A percentile compares a stretch with the other conserved stretches of the same genome.
These are phyloP conservation scores for Globisporangium nunn DNA, from an alignment of 352 stramenopile genomes.

Conservation along the genomic window DNA sequence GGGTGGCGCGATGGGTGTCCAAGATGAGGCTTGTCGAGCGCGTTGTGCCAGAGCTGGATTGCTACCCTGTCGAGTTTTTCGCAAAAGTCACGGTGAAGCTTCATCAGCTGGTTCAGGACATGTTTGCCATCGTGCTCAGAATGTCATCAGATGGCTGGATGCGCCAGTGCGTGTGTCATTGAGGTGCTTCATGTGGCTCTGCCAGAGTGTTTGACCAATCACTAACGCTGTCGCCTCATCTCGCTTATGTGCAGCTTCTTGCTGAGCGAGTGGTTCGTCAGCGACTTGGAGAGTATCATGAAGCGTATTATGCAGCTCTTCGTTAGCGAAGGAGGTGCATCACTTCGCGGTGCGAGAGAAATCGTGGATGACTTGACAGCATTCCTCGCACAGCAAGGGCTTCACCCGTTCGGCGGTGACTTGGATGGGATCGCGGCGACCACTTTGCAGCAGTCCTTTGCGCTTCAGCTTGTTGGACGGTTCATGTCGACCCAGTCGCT, in stretches of 20 bases:
- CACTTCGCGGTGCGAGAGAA: slow-evolving; percentile 15
- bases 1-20: slow-evolving; percentile 15
- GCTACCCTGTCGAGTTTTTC: slow-evolving; percentile 21
- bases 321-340: slow-evolving; percentile 8
- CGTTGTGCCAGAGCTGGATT: slow-evolving; percentile 44
- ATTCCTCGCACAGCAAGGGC: slow-evolving; percentile 1
- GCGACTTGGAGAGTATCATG: slow-evolving; percentile 11
- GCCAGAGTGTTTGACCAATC: not conserved
- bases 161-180: slow-evolving; percentile 5
- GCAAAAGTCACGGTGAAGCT: slow-evolving; percentile 15
- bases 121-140: slow-evolving; percentile 1
- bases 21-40: slow-evolving; percentile 23
- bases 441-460: not conserved
- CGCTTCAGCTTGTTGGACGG: slow-evolving; percentile 2
- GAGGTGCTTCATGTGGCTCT: not conserved
- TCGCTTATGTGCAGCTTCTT: slow-evolving; percentile 12
- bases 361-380: slow-evolving; percentile 9
- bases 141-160: slow-evolving; percentile 9
- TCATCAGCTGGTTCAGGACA: slow-evolving; percentile 4
- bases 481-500: not conserved
- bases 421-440: not conserved
- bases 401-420: not conserved
- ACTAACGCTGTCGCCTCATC: no score
- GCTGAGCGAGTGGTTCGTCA: slow-evolving; percentile 18
- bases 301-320: slow-evolving; percentile 11